Conservation (phyloP, 2,329 filamentous ascomycete species). For the Cryphonectria carpinicola region DNA sequence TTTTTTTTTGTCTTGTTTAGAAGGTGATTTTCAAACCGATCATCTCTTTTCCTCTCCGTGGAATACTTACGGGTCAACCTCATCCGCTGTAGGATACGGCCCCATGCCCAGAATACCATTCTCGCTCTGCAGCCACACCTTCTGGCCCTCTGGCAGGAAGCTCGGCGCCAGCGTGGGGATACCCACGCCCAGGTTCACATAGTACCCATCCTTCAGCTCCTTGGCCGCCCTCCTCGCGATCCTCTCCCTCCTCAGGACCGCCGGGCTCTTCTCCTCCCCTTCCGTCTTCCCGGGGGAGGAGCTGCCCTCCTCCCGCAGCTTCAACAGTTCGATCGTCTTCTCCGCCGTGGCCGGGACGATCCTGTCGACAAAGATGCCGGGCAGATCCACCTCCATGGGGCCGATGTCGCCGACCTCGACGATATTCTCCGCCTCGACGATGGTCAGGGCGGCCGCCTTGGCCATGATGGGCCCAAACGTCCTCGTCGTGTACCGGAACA, state of each 20-base stretch:
- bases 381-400: slow-evolving; percentile 75
- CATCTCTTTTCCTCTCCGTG: too few relatives aligned
- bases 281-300: slow-evolving; percentile 41
- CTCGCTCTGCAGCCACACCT: slow-evolving; percentile 85
- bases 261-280: slow-evolving; percentile 44
- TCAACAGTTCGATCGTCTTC: slow-evolving; percentile 74
- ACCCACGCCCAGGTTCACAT: slow-evolving; percentile 78
- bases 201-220: slow-evolving; percentile 80
- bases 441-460: slow-evolving; percentile 76
- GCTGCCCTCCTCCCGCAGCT: slow-evolving; percentile 51
- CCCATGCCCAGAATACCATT: slow-evolving; percentile 87
- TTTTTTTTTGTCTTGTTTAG: too few relatives aligned
- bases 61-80: slow-evolving; percentile 64
- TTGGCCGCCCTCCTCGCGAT: slow-evolving; percentile 79
- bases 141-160: slow-evolving; percentile 68
- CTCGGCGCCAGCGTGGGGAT: slow-evolving; percentile 85
- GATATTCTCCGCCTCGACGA: slow-evolving; percentile 85
- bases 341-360: slow-evolving; percentile 74
- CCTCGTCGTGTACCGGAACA: slow-evolving; percentile 79
- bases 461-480: slow-evolving; percentile 78
- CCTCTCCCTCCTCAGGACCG: slow-evolving; percentile 63
- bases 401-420: slow-evolving; percentile 74
- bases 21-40: too few relatives aligned
- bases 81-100: slow-evolving; percentile 72
- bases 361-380: slow-evolving; percentile 81